Base-by-base conservation (phyloP, 1,284 basidiomycete species). In the Caloboletus inedulis region DNA sequence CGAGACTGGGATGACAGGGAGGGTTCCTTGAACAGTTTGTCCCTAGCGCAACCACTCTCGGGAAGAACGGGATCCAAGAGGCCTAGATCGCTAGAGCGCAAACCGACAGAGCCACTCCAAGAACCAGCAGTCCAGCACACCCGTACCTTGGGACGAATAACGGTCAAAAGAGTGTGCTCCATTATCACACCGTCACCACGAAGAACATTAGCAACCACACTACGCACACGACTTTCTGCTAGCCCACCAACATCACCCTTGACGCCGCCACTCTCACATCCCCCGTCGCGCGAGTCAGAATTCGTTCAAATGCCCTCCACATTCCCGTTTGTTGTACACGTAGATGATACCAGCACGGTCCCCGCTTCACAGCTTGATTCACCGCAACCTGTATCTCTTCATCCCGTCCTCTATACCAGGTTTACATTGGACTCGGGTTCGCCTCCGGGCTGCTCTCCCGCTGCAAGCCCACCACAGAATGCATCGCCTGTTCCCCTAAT, bases 251-350 rank as follows among this genome's bases (percentile, higher is more conserved):
- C 59, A 2, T 61, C 63, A 35, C 60, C 68, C 53, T 62, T 56
- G 56, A 66, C 49, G 47, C 69, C 49, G 47, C 69, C 57, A 52
- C 36, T 53, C 55, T 52, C 63, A 29, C 53, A 57, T 27, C 30
- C 54, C 21, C 66, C 68, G 47, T 77, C 79, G 4, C 77, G 80
- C 59, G 74, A 74, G 34, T 69, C 74, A 18, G 75, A 77, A 25
- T 59, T 65, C 54, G 65, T 80, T 48, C 71, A 74, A 47, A 80
- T 81, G 2, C 81, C 84, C 3, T 57, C 77, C 31, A 72, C 78
- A 23, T 82, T 80, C 14, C 84, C 83, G 0, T 65, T 78, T n/a
- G 74, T 77, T 47, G 77, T 75, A 72, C 67, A 66, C 33, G 59
- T 67, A 30, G 59, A 64, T 16, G 64, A 71, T 56, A 67, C 64